These are phyloP conservation scores for Pyrenophora tritici-repentis DNA, from an alignment of 2,329 filamentous ascomycete species.

Conservation along the genomic window DNA sequence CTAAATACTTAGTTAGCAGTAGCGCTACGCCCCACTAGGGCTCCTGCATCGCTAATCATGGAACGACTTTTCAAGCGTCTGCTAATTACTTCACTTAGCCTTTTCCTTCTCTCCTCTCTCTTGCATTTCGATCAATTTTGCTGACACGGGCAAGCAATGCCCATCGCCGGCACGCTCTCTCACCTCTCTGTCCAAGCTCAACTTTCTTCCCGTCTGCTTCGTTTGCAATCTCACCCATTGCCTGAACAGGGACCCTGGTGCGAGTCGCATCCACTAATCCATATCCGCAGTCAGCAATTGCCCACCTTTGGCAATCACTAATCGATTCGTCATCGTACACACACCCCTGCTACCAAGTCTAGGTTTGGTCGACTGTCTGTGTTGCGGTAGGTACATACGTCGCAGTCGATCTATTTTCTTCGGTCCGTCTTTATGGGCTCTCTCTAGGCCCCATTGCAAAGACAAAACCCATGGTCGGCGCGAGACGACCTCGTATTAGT, in stretches of 20 bases:
- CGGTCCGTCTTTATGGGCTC: slow-evolving; percentile 7
- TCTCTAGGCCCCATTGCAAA: neutral
- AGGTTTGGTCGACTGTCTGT: neutral
- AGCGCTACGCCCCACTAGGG: slow-evolving; percentile 32
- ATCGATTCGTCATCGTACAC: slow-evolving; percentile 1
- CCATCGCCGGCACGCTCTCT: neutral
- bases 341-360: neutral
- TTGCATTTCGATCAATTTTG: slow-evolving; percentile 4
- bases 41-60: slow-evolving; percentile 32
- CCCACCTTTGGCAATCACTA: slow-evolving; percentile 1
- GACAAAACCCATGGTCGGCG: neutral
- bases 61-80: slow-evolving; percentile 23
- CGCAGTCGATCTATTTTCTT: slow-evolving; percentile 1
- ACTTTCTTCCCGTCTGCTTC: neutral
- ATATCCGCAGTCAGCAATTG: neutral
- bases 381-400: neutral
- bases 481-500: slow-evolving; percentile 3
- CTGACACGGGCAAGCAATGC: slow-evolving; percentile 9
- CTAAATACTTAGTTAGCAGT: slow-evolving; percentile 27
- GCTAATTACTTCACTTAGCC: slow-evolving; percentile 32
- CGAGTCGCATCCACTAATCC: neutral
- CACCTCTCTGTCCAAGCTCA: neutral
- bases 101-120: slow-evolving; percentile 20
- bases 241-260: neutral
- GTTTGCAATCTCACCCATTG: neutral